A percentile compares a stretch with the other conserved stretches of the same genome.
Evolutionary conservation across 2,329 filamentous ascomycete genomes (phyloP).

Genomic region (Xylaria arbuscula): DNA sequence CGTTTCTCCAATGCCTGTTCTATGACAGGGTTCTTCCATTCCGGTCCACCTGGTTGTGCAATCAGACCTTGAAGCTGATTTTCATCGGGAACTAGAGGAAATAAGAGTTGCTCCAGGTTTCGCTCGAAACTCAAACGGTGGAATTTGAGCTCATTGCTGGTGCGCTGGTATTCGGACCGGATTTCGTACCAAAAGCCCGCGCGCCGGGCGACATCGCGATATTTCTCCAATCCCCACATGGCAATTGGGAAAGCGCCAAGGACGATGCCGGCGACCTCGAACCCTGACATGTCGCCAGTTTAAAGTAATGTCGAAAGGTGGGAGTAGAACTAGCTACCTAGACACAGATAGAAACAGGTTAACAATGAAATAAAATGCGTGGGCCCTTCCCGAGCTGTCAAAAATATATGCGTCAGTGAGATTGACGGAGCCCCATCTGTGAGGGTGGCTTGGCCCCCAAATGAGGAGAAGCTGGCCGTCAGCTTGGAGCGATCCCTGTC

Average conservation of each 20-base stretch:
- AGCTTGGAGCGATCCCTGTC: too few species aligned
- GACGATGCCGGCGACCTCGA: slow-evolving; percentile 10
- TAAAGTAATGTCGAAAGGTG: too few species aligned
- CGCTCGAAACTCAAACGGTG: slow-evolving; percentile 31
- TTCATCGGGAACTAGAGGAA: slow-evolving; percentile 41
- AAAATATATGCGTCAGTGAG: too few species aligned
- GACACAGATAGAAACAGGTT: too few species aligned
- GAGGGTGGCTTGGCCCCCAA: too few species aligned
- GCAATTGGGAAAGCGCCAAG: slow-evolving; percentile 43
- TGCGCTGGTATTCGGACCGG: slow-evolving; percentile 34
- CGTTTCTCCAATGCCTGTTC: slow-evolving; percentile 8
- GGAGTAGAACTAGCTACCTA: too few species aligned
- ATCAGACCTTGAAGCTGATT: slow-evolving; percentile 36
- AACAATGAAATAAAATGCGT: too few species aligned
- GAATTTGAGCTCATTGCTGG: slow-evolving; percentile 36
- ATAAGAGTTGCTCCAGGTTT: slow-evolving; percentile 41
- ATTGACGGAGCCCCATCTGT: too few species aligned
- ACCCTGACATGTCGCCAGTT: too few species aligned
- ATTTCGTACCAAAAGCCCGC: slow-evolving; percentile 27
- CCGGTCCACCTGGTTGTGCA: slow-evolving; percentile 19
- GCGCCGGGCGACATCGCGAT: slow-evolving; percentile 34
- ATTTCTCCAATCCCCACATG: slow-evolving; percentile 39
- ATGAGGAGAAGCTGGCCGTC: too few species aligned
- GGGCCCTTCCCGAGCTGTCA: too few species aligned
- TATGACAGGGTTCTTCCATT: slow-evolving; percentile 10